Evolutionary conservation across 495 filamentous ascomycete species (phyloP), one percentile per base, ranked within the genome.

Genomic region (Glonium stellatum): DNA sequence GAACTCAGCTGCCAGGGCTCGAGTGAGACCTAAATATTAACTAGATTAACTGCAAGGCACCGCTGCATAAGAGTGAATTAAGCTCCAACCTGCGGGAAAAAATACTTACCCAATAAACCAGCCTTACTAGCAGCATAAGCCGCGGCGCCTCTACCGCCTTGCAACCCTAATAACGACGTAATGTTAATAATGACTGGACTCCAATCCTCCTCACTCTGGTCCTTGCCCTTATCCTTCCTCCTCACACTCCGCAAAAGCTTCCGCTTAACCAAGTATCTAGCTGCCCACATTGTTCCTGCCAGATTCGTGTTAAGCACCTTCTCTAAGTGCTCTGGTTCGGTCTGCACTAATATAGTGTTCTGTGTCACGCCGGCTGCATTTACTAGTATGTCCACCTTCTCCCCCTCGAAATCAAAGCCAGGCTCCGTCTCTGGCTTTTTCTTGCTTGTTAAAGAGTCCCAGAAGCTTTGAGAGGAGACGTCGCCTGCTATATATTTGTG

Each of bases 71-170:
- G 1, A 44, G 39, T 18, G 13, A 44, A 44, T 6, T 31, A 31
- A 6, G 27, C 27, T 31, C 6, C 6, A 31, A 6, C 2, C 27
- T 31, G 6, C 6, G 27, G 6, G 6, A 25, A 8, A 35, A 55
- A n/a, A n/a, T n/a, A n/a, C 67, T 46, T 74, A 74, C 88, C 89
- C 1, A 93, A 60, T 0, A 92, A 68, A 0, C 89, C 90, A 1
- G 90, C 88, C 70, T 95, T 95, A 35, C 84, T 83, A 0, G 90
- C 89, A 5, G 86, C 84, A 68, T 95, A 95, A 1, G 84, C 80
- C 4, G 84, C 78, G 10, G 87, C 82, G 0, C 90, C 90, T 0
- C 69, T 72, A 2, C 82, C 84, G 0, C 79, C 83, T 55, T 84
- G 83, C 1, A 80, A 52, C 0, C 81, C 89, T 13, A 93, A 75